A percentile compares a stretch with the other conserved stretches of the same genome.
Conservation (phyloP, 345 rosid genomes). For the Clausena lansium region DNA sequence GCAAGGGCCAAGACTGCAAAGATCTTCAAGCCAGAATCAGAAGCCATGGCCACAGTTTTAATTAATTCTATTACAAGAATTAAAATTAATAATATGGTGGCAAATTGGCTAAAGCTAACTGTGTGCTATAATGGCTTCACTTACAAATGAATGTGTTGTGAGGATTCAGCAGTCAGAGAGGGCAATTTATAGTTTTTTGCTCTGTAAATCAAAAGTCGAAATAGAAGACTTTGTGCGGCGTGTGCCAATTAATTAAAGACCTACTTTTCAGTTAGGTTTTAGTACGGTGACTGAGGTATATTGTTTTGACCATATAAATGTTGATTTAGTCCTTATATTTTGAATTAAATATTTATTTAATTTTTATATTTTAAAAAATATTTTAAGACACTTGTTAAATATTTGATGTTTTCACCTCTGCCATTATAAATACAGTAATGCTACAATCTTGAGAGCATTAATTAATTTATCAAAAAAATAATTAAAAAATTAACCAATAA, state of each 20-base stretch:
- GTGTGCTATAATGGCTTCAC: background rate
- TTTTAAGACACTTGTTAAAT: no score
- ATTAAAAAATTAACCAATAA: no score
- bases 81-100: background rate
- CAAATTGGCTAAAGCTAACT: background rate
- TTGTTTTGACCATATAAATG: background rate
- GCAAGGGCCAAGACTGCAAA: conserved; percentile 27
- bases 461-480: no score
- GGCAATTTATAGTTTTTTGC: conserved; percentile 14
- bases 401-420: no score
- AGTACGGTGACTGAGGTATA: no score
- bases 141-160: conserved; percentile 1
- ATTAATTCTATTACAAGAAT: background rate
- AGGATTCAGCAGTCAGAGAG: background rate
- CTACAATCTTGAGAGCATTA: no score
- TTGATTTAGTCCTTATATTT: no score
- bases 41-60: conserved; percentile 28
- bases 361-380: no score
- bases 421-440: no score
- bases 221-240: background rate
- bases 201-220: no score
- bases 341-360: no score
- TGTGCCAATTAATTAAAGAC: background rate
- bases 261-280: background rate
- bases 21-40: conserved; percentile 22